A percentile compares a stretch with the other conserved stretches of the same genome.
These are phyloP conservation scores for Zymoseptoria crescenta DNA, from an alignment of 2,329 filamentous ascomycete genomes.

Conservation along the genomic window DNA sequence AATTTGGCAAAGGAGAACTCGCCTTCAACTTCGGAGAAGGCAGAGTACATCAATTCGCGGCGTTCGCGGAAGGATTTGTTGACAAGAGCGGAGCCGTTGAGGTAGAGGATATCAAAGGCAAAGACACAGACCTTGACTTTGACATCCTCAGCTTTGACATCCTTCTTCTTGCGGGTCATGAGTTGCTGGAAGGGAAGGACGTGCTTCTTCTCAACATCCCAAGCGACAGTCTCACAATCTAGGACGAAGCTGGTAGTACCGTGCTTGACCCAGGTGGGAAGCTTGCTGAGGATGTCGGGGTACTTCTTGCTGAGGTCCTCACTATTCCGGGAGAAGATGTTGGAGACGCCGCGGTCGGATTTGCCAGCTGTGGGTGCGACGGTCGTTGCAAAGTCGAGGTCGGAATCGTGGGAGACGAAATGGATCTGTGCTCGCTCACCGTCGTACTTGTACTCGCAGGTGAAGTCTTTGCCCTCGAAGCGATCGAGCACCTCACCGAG, in stretches of 20 bases:
- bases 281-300: conserved; percentile 83
- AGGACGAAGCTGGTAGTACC: conserved; percentile 92
- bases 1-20: conserved; percentile 86
- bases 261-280: conserved; percentile 80
- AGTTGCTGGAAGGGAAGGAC: conserved; percentile 94
- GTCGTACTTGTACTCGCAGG: conserved; percentile 98
- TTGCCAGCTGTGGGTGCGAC: conserved; percentile 54
- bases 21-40: conserved; percentile 73
- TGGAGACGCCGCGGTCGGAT: conserved; percentile 64
- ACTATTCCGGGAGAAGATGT: conserved; percentile 95
- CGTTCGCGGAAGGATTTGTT: conserved; percentile 80
- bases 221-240: conserved; percentile 97
- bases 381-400: conserved; percentile 59
- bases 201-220: conserved; percentile 92
- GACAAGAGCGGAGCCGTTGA: conserved; percentile 84
- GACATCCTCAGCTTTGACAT: conserved; percentile 90
- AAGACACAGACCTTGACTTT: conserved; percentile 97
- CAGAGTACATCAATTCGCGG: conserved; percentile 61
- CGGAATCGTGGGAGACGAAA: conserved; percentile 77
- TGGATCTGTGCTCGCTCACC: conserved; percentile 98
- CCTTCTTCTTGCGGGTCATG: conserved; percentile 96
- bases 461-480: conserved; percentile 91
- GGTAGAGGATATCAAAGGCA: conserved; percentile 87
- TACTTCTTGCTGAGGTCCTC: conserved; percentile 98
- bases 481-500: conserved; percentile 96